phyloP scores from a whole-genome alignment of 352 stramenopile genomes.

The Globisporangium acanthophoron region DNA sequence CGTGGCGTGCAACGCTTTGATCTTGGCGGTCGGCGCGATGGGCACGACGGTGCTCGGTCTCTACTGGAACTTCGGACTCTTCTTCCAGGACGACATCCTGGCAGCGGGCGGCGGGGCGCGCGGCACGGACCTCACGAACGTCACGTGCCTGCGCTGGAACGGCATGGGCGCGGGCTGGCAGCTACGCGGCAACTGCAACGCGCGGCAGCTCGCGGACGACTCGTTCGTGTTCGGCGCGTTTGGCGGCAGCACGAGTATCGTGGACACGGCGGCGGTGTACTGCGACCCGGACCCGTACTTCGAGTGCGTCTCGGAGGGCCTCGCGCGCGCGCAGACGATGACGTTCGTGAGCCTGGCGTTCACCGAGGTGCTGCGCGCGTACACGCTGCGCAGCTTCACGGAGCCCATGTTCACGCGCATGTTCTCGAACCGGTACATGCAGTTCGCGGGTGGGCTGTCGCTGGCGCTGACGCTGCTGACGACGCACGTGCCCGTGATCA shows the following conservation, averaged over 20 bases:
- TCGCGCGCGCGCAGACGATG: constrained; percentile 68
- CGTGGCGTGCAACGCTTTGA: constrained; percentile 46
- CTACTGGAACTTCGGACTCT: constrained; percentile 66
- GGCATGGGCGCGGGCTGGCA: constrained; percentile 42
- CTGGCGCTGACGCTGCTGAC: constrained; percentile 28
- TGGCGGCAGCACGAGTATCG: constrained; percentile 18
- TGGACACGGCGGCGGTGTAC: constrained; percentile 34
- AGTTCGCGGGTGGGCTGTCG: constrained; percentile 46
- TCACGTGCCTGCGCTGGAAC: constrained; percentile 54
- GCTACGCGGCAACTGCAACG: constrained; percentile 50
- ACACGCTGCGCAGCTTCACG: constrained; percentile 71
- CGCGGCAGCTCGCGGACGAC: constrained; percentile 27
- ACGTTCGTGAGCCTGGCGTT: constrained; percentile 63
- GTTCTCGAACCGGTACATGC: constrained; percentile 65
- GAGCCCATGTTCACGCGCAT: constrained; percentile 55
- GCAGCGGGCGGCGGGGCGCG: constrained; percentile 31
- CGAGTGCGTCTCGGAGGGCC: constrained; percentile 49
- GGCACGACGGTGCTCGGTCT: constrained; percentile 50
- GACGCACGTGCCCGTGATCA: constrained; percentile 38
- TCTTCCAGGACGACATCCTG: constrained; percentile 51
- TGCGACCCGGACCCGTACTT: constrained; percentile 62
- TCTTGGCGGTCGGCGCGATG: constrained; percentile 38
- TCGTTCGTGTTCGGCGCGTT: constrained; percentile 47
- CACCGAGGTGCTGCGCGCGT: constrained; percentile 72
- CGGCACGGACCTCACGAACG: constrained; percentile 42